These are phyloP conservation scores for Dichotomocladium elegans DNA, from an alignment of 371 early-diverging fungal species.

Conservation along the genomic window DNA sequence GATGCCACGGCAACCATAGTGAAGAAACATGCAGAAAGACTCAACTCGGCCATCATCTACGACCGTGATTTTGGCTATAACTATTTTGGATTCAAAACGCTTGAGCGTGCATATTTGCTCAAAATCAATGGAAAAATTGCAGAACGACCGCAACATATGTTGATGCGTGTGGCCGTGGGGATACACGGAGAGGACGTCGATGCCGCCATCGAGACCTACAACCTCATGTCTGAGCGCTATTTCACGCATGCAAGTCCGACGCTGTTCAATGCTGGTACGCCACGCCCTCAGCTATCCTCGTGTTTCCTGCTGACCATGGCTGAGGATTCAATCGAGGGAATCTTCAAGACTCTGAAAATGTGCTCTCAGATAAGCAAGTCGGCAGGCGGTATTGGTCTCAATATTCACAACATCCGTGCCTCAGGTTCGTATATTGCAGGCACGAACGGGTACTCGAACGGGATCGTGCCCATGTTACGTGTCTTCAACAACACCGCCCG, in stretches of 20 bases:
- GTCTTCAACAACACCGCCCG: constrained; percentile 98
- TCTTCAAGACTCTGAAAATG: constrained; percentile 96
- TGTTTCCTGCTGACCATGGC: constrained; percentile 97
- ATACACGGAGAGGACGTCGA: constrained; percentile 94
- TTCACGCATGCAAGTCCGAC: constrained; percentile 99
- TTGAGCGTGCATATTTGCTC: constrained; percentile 96
- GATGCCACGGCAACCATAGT: constrained; percentile 72
- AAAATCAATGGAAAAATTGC: constrained; percentile 76
- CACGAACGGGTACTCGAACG: constrained; percentile 97
- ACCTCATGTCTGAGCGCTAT: constrained; percentile 91
- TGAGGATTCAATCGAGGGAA: constrained; percentile 95
- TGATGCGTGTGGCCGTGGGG: constrained; percentile 98
- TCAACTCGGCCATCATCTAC: constrained; percentile 92
- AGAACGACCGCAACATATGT: constrained; percentile 98
- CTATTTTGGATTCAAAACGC: constrained; percentile 99
- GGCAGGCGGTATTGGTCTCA: constrained; percentile 98
- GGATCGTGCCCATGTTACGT: constrained; percentile 97
- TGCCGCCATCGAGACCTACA: constrained; percentile 94
- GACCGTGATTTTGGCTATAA: constrained; percentile 96
- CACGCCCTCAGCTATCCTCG: constrained; percentile 91
- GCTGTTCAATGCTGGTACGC: constrained; percentile 98
- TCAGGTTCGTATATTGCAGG: constrained; percentile 96
- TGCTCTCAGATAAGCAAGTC: constrained; percentile 98
- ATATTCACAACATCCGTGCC: constrained; percentile 94
- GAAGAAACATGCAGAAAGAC: constrained; percentile 70